A percentile compares a stretch with the other conserved stretches of the same genome.
Conservation (phyloP, 73 alveolate species). For the Uronychia setigera region DNA sequence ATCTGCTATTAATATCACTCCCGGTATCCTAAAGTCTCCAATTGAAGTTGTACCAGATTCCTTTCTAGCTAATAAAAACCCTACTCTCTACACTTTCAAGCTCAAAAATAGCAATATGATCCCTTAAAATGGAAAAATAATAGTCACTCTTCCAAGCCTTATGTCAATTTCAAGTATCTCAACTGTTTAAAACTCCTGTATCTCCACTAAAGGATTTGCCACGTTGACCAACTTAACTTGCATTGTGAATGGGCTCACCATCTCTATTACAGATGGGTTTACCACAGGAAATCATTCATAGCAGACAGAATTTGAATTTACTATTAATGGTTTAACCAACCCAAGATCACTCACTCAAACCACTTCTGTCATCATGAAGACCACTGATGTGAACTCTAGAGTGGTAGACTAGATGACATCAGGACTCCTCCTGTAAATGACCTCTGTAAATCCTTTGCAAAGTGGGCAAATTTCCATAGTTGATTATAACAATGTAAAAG, state of each 20-base stretch:
- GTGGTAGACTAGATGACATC: neutral
- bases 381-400: neutral
- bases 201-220: neutral
- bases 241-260: neutral
- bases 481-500: neutral
- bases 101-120: neutral
- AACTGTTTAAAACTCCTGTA: neutral
- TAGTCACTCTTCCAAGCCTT: neutral
- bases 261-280: neutral
- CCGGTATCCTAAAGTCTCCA: conserved; percentile 13
- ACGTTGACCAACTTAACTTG: neutral
- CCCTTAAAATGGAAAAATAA: neutral
- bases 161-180: neutral
- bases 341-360: neutral
- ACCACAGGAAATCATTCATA: neutral
- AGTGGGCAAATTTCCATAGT: neutral
- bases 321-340: neutral
- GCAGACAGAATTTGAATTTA: neutral
- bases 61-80: neutral
- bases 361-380: neutral
- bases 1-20: too few relatives aligned
- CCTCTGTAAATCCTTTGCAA: neutral
- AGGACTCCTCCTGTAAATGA: neutral
- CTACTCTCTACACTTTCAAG: neutral
- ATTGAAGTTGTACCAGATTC: neutral